Base-by-base conservation (phyloP, 805 yeast genomes). In the Kuraishia borneana region DNA sequence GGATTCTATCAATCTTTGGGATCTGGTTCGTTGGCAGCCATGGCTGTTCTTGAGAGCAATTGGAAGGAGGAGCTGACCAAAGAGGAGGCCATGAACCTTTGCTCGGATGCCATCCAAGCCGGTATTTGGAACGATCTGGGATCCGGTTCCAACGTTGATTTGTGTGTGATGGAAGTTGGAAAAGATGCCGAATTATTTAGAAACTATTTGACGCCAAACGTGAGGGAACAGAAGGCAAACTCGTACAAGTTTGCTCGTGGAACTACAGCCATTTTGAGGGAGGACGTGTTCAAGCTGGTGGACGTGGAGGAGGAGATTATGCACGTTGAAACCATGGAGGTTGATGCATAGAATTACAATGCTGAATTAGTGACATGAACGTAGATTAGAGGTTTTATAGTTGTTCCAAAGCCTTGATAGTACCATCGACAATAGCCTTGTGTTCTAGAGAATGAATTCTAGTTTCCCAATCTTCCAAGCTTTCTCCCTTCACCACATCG, bases 61-160 rank as follows among this genome's bases (percentile, higher is more conserved):
- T 92, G 95, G 94, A 75, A 70, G 50, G 76, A 72, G 44, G 83
- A 73, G 44, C 59, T 92, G 64, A 69, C 77, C 17, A 81, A 67
- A 54, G 95, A 87, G 32, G 95, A 85, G 55, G 97, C 97, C n/a
- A 76, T 87, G 63, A 76, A 73, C 46, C 67, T 92, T 35, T 89
- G 95, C 41, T 66, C 95, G 3, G 87, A 83, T 45, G 97, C 97
- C 18, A 92, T 92, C 51, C 83, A 84, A 61, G 85, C 95, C 13
- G 98, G 98, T 72, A 89, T 92, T 50, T 92, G 96, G 95, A 92
- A 92, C 60, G 98, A 92, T 68, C 72, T 89, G 53, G 98, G 98
- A 33, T 89, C 97, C 1, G 98, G 98, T 55, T 92, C 98, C 20
- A 92, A 92, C 53, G 97, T 92, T 25, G 98, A 92, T 56, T 65